Evolutionary conservation across 2,329 filamentous ascomycete genomes (phyloP), one percentile per base, ranked within the genome.

Genomic region (Aspergillus cejpii): DNA sequence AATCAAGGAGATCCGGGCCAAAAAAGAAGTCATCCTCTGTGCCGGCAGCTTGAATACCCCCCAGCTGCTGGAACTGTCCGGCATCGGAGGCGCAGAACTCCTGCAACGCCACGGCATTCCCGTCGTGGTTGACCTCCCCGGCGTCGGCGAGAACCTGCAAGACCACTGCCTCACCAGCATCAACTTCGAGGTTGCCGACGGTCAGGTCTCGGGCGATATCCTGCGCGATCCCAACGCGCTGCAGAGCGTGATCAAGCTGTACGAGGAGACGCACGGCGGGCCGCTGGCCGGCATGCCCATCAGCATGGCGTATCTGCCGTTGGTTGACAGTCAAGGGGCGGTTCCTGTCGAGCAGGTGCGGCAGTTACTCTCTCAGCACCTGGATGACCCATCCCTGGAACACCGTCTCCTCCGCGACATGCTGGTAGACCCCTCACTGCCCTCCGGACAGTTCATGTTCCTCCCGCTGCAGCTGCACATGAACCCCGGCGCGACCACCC

Each of bases 11-110:
- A 61, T 70, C 10, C 67, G 49, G 3, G 66, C 56, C 50, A 61
- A 56, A 23, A 60, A 62, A 41, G 80, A 84, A 55, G 72, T 84
- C 5, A 72, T 85, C 28, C 60, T 85, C 2, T 75, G 75, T 2
- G 78, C 77, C 1, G 81, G 81, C 0, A 74, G 70, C 33, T 64
- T 77, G 29, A 74, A 75, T 55, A 78, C 75, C 8, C 81, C 74
- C 2, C 77, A 76, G 61, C 64, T 80, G 7, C 73, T 78, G 7
- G 79, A 84, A 52, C 65, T 82, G 2, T 82, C 79, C 0, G 81
- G 81, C 0, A 71, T 84, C 26, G 81, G 81, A 3, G 64, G 70
- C 37, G 60, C 65, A 3, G 58, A 67, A 1, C 54, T 75, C 12
- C 64, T 78, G 6, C 48, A 64, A 3, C 56, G 57, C 2, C 67